Base-by-base conservation (phyloP, 768 basidiomycete genomes). In the Macrolepiota dolichaula region DNA sequence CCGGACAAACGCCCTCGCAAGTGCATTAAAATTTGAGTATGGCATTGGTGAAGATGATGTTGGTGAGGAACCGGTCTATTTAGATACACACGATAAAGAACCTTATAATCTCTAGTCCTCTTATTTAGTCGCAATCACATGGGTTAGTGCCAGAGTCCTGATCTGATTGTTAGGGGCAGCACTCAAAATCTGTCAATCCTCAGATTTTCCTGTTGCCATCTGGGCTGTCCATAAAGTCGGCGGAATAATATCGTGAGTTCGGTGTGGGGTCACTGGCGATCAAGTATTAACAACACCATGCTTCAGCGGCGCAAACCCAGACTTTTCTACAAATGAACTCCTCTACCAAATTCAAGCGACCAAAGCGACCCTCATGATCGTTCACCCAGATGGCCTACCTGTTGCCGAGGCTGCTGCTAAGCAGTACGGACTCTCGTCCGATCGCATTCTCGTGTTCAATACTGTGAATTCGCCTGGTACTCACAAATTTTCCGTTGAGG, bases 111-210 rank as follows among this genome's bases (percentile, higher is more conserved):
- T 27, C 24, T 64, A 89, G 88, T 87, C 7, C 74, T 87, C 59
- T 67, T 88, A 44, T 88, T 84, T 69, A 86, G 86, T 62, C 79
- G 85, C 29, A 91, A 91, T 68, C 85, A 88, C 65, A 68, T 88
- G 44, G 87, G 86, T 85, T 63, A 44, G 78, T 67, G 19, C 15
- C 38, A 19, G n/a, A n/a, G 3, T 29, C 3, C 47, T 19, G 55
- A 12, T 19, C 25, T 37, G 17, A 59, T 19, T 35, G 52, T 13
- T 37, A 15, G 7, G 19, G 19, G 17, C 9, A 9, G 7, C 25
- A 17, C 13, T 54, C 4, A 24, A 19, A 42, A 32, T 49, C 32
- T 49, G 19, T 22, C 40, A 36, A 27, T 52, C 47, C 27, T 59
- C 62, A 87, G 80, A 87, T 73, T 83, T 85, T 63, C 76, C 82